phyloP scores from a whole-genome alignment of 2,329 filamentous ascomycete species.

The Endocalyx cinctus region DNA sequence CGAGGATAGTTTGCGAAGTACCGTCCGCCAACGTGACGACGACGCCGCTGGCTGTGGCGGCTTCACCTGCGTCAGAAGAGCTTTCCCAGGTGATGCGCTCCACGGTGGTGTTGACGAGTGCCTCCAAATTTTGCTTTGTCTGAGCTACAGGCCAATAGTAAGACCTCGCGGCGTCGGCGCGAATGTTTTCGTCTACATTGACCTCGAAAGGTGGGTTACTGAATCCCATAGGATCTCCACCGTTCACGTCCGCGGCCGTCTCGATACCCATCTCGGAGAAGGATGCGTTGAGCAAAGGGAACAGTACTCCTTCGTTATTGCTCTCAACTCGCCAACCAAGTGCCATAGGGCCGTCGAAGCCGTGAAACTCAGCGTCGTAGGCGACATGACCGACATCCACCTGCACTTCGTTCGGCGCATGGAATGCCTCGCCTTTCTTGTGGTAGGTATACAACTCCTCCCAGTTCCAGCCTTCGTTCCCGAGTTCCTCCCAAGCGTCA shows the following conservation, averaged over 20 bases:
- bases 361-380: not conserved
- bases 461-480: conserved; percentile 32
- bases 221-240: not conserved
- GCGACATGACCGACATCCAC: not conserved
- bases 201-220: not conserved
- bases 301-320: not conserved
- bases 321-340: not conserved
- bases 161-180: not conserved
- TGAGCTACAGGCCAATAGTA: not conserved
- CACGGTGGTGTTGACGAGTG: not conserved
- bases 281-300: not conserved
- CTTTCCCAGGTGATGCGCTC: not conserved
- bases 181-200: not conserved
- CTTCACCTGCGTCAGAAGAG: too few relatives aligned
- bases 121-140: not conserved
- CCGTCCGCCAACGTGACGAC: not conserved
- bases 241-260: not conserved
- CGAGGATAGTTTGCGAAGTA: not conserved
- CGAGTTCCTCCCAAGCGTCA: conserved; percentile 31
- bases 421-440: conserved; percentile 10
- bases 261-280: not conserved
- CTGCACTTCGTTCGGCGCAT: not conserved
- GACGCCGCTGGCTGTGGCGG: not conserved
- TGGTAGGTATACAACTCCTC: conserved; percentile 22
- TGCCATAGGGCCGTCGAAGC: not conserved